Conservation (phyloP, 2,329 filamentous ascomycete genomes). For the Podosphaera leucotricha region DNA sequence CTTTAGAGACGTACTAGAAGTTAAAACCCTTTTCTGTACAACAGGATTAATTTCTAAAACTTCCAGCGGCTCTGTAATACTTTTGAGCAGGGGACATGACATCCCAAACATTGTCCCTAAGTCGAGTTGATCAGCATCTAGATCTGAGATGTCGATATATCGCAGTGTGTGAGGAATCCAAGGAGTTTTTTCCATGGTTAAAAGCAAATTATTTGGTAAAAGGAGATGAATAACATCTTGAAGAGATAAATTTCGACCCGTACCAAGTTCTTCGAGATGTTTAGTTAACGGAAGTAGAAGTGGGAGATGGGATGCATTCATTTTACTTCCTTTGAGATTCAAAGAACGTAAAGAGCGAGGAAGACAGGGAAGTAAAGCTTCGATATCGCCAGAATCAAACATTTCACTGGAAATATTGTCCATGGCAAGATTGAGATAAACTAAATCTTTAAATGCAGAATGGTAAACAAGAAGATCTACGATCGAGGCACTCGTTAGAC, state of each 20-base stretch:
- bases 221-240: conserved; percentile 26
- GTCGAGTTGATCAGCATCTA: conserved; percentile 34
- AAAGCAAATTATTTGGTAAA: conserved; percentile 7
- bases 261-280: conserved; percentile 51
- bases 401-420: conserved; percentile 52
- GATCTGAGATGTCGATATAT: conserved; percentile 57
- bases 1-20: conserved; percentile 15
- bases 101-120: conserved; percentile 29
- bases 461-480: conserved; percentile 49
- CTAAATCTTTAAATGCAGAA: conserved; percentile 40
- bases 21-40: conserved; percentile 35
- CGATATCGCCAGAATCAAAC: conserved; percentile 40
- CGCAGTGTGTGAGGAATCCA: conserved; percentile 38
- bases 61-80: conserved; percentile 41
- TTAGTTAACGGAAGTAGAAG: conserved; percentile 41
- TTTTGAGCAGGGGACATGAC: conserved; percentile 30
- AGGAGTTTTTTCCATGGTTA: conserved; percentile 15
- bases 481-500: conserved; percentile 39
- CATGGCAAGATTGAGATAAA: conserved; percentile 50
- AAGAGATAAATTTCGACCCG: conserved; percentile 44
- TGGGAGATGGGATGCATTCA: conserved; percentile 39
- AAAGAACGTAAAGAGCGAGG: conserved; percentile 46
- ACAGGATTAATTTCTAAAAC: conserved; percentile 55
- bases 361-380: conserved; percentile 38
- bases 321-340: conserved; percentile 51